These are phyloP conservation scores for Quillaja saponaria DNA, from an alignment of 306 rosid species.

Conservation along the genomic window DNA sequence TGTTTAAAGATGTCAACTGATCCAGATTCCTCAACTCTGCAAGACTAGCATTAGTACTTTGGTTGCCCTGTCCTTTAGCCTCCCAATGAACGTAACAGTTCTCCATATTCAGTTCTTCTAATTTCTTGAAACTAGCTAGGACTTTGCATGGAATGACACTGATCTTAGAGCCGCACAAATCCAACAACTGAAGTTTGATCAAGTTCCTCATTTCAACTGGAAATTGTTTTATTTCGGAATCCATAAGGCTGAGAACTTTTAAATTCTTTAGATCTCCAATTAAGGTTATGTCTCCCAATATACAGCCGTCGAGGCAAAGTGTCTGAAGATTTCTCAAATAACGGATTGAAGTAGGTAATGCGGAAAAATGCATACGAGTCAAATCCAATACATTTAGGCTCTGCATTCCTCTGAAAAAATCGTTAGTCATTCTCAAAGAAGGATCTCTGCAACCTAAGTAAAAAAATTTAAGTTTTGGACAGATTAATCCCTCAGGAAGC, in stretches of 20 bases:
- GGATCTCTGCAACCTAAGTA: background rate
- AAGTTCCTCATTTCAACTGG: background rate
- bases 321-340: background rate
- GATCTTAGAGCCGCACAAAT: constrained; percentile 28
- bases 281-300: background rate
- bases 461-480: constrained; percentile 1
- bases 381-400: constrained; percentile 17
- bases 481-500: background rate
- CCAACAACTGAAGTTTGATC: constrained; percentile 4
- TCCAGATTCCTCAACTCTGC: background rate
- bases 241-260: background rate
- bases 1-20: background rate
- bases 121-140: constrained; percentile 24
- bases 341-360: background rate
- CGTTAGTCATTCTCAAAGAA: constrained; percentile 1
- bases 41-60: constrained; percentile 24
- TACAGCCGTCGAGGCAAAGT: background rate
- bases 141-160: constrained; percentile 28
- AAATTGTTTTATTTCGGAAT: background rate
- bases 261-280: constrained; percentile 2
- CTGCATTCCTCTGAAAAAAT: constrained; percentile 6
- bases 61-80: background rate
- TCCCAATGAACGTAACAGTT: constrained; percentile 27
- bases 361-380: background rate
- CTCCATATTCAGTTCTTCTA: constrained; percentile 32